These are phyloP conservation scores for Apiotrichum laibachii DNA, from an alignment of 1,284 basidiomycete genomes.

Conservation along the genomic window DNA sequence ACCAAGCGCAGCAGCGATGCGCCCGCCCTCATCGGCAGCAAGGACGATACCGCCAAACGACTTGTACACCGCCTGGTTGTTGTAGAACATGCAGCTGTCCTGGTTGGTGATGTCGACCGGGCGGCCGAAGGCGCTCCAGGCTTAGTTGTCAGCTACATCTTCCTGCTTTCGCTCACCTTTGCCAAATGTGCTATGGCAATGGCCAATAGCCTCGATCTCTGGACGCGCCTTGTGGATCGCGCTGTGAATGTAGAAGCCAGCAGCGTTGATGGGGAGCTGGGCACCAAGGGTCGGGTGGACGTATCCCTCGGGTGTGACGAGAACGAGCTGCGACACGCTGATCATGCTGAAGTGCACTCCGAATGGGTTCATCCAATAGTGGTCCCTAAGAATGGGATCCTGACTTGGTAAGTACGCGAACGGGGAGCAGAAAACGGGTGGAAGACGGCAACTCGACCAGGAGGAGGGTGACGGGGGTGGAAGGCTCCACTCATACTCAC, in stretches of 20 bases:
- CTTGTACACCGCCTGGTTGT: slow-evolving; percentile 33
- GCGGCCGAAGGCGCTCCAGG: slow-evolving; percentile 32
- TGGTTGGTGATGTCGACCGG: slow-evolving; percentile 47
- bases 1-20: slow-evolving; percentile 62
- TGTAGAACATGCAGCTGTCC: slow-evolving; percentile 36
- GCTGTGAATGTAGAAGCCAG: slow-evolving; percentile 59
- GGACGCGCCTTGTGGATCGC: slow-evolving; percentile 62
- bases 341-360: slow-evolving; percentile 32
- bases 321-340: slow-evolving; percentile 25
- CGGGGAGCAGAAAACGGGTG: no score
- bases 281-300: slow-evolving; percentile 39
- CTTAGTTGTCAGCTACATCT: neutral
- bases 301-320: slow-evolving; percentile 45
- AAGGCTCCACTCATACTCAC: no score
- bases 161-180: slow-evolving; percentile 11
- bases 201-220: slow-evolving; percentile 63
- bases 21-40: slow-evolving; percentile 60
- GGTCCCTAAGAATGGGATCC: slow-evolving; percentile 38
- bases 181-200: slow-evolving; percentile 58
- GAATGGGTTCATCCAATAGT: slow-evolving; percentile 48
- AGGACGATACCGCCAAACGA: slow-evolving; percentile 62
- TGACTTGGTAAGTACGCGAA: no score
- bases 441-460: no score
- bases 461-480: no score
- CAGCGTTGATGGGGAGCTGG: slow-evolving; percentile 48